phyloP scores from a whole-genome alignment of 2,329 filamentous ascomycete species.

The Stylonectria norvegica region DNA sequence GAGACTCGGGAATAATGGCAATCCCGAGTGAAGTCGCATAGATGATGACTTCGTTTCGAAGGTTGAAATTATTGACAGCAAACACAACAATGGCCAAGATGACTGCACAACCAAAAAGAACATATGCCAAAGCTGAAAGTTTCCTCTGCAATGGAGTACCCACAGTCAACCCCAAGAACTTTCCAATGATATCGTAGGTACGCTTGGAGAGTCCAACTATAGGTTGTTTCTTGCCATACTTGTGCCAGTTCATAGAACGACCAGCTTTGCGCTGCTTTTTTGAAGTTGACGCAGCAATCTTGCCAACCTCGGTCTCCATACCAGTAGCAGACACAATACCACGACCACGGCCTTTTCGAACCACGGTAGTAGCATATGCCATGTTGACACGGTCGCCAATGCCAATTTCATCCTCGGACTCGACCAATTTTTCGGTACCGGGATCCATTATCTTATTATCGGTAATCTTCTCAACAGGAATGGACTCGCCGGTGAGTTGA shows the following conservation, averaged over 20 bases:
- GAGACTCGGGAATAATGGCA: constrained; percentile 61
- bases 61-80: constrained; percentile 52
- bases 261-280: constrained; percentile 55
- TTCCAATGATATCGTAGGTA: constrained; percentile 48
- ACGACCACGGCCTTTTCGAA: constrained; percentile 68
- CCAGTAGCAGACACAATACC: constrained; percentile 72
- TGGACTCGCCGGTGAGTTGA: constrained; percentile 71
- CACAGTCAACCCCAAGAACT: constrained; percentile 58
- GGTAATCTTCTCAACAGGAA: constrained; percentile 65
- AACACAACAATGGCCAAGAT: constrained; percentile 57
- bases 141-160: constrained; percentile 79
- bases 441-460: constrained; percentile 45
- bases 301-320: constrained; percentile 68
- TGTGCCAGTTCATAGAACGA: constrained; percentile 51
- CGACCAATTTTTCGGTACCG: constrained; percentile 44
- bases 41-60: constrained; percentile 52
- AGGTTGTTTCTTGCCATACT: constrained; percentile 50
- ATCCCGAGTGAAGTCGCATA: constrained; percentile 58
- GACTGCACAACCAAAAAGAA: constrained; percentile 69
- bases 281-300: constrained; percentile 57
- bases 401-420: constrained; percentile 50
- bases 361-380: constrained; percentile 69
- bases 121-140: constrained; percentile 71
- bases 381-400: constrained; percentile 73
- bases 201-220: constrained; percentile 46